Base-by-base conservation (phyloP, 768 basidiomycete species). In the Calvatia gigantea region DNA sequence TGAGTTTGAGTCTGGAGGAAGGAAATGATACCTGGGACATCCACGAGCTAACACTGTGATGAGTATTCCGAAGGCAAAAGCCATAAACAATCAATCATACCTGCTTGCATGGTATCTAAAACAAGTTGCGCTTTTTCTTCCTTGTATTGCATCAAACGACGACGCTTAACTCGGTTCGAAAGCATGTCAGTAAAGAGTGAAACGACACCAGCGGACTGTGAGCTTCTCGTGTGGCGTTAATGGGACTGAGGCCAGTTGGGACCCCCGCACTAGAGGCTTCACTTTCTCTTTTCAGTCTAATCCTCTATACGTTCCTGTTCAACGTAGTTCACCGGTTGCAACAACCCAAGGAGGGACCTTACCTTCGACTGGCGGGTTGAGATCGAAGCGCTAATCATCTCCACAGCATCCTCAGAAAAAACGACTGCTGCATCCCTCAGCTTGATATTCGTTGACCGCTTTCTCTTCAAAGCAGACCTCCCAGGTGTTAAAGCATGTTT, bases 51-150 rank as follows among this genome's bases (percentile, higher is more conserved):
- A 1, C 7, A 15, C 15, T 11, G 9, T 23, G 14, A 6, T 50
- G 33, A 37, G 35, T n/a, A 9, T 11, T 33, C 42, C 38, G 4
- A 19, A 8, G 14, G 8, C 29, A 9, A 8, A 23, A 25, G 17
- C 4, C 9, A n/a, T 47, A 15, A 12, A 23, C 17, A 8, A 50
- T 6, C 14, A 12, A 19, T 25, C 53, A 50, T 29, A 59, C 58
- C n/a, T 9, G 54, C 47, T 23, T 59, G 58, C 33, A 56, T 35
- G 6, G 58, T 42, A 27, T 56, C 47, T 15, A 59, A 27, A 14
- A 59, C 41, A 9, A 51, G 31, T n/a, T 56, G 53, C 1, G 54
- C 53, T 11, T 56, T 50, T 21, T 51, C 23, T 4, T 31, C 47
- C 33, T 44, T 51, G 41, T 42, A 52, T 14, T 25, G 15, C 51